Base-by-base conservation (phyloP, 2,329 filamentous ascomycete species). In the Ophiostoma triangulosporum region DNA sequence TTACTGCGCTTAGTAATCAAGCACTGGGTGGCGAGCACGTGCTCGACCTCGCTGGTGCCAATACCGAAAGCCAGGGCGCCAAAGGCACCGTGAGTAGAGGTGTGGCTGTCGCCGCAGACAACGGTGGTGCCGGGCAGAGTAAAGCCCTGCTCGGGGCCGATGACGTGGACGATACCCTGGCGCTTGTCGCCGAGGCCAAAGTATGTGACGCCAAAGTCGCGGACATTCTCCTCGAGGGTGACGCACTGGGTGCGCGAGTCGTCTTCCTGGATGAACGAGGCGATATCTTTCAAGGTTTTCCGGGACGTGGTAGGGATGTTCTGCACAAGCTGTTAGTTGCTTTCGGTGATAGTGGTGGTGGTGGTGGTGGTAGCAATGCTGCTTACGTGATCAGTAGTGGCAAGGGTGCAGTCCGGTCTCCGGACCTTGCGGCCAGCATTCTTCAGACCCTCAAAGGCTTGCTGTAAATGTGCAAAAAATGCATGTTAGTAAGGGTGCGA, bases 101-200 rank as follows among this genome's bases (percentile, higher is more conserved):
- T 98, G 69, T 98, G 93, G 65, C 87, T 95, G 77, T 98, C 93
- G 69, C 93, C 93, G 66, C 93, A 97, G 60, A 97, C 93, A 35
- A 97, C 86, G 3, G 93, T 98, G 53, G 93, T 97, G 61, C 88
- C 93, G 40, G 93, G 93, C 35, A 97, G 84, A 54, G 93, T 98
- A 75, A 98, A 98, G 61, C 93, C 93, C 70, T 98, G 93, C 75
- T 98, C 93, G 38, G 93, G 93, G 33, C 93, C 93, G 63, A 98
- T 97, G 64, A 98, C 88, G 72, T 98, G 93, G 55, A 97, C 93
- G 63, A 98, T 98, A 60, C 93, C 93, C 72, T 98, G 93, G 60
- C 93, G 84, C 77, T 93, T 94, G 71, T 97, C 91, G 61, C 85
- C 87, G 59, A 98, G 83, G 57, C 93, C 93, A 66, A 98, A 98